These are phyloP conservation scores for Hypoxylon cercidicola DNA, from an alignment of 495 filamentous ascomycete species.

Conservation along the genomic window DNA sequence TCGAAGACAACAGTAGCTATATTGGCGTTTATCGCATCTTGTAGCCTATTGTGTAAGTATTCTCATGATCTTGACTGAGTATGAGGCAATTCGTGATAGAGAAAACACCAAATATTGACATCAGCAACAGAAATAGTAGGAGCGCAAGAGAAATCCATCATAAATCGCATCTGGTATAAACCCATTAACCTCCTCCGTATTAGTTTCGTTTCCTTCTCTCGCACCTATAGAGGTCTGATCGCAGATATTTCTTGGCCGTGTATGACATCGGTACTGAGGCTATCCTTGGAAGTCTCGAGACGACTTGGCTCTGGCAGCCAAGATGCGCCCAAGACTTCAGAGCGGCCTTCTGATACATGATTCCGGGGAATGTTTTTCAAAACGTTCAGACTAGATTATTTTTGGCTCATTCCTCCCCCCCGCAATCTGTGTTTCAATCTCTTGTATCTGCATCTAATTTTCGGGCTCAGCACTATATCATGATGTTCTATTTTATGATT, in stretches of 20 bases:
- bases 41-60: too few species aligned
- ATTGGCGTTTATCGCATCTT: too few species aligned
- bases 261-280: conserved; percentile 17
- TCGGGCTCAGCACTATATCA: background rate
- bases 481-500: too few species aligned
- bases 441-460: background rate
- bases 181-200: too few species aligned
- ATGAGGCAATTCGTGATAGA: too few species aligned
- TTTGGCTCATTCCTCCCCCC: conserved; percentile 30
- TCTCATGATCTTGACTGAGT: too few species aligned
- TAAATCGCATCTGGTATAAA: too few species aligned
- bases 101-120: too few species aligned
- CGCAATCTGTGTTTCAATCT: conserved; percentile 36
- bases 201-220: background rate
- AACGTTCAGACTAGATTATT: conserved; percentile 21
- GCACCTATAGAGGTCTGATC: conserved; percentile 15
- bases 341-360: conserved; percentile 36
- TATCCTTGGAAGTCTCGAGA: conserved; percentile 16
- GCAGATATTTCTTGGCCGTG: conserved; percentile 28
- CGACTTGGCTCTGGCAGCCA: conserved; percentile 44
- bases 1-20: too few species aligned
- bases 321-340: conserved; percentile 28
- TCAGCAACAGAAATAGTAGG: too few species aligned
- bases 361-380: conserved; percentile 21
- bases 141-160: too few species aligned